Percentiles rank a stretch among this genome's conserved stretches.
Evolutionary conservation across 192 early-diverging fungal species (phyloP).

Genomic region (Entomortierella beljakovae): DNA sequence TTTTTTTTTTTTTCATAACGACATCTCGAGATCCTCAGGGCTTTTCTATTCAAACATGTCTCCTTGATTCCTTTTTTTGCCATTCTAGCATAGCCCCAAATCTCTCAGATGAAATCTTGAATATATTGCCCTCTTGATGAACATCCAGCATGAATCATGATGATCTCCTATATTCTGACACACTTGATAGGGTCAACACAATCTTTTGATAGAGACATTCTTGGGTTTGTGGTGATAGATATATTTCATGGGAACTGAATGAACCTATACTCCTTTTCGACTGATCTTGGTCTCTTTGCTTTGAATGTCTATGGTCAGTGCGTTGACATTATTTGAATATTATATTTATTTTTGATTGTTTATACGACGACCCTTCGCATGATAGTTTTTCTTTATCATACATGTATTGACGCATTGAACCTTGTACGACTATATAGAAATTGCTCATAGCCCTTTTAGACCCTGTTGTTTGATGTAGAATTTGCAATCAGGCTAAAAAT

Average conservation of each 20-base stretch:
- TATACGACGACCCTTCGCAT: too few relatives aligned
- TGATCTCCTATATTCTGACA: conserved; percentile 3
- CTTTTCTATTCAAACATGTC: background rate
- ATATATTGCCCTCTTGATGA: background rate
- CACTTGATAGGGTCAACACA: conserved; percentile 1
- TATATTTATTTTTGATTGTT: too few relatives aligned
- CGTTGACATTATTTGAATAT: too few relatives aligned
- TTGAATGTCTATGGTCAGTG: too few relatives aligned
- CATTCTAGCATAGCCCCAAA: background rate
- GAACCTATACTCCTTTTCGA: too few relatives aligned
- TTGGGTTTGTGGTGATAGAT: background rate
- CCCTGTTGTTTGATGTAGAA: too few relatives aligned
- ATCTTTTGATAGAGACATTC: background rate
- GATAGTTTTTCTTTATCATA: too few relatives aligned
- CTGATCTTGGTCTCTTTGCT: too few relatives aligned
- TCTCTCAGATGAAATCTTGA: background rate
- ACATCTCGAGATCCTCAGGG: background rate
- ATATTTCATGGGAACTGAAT: background rate
- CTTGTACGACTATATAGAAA: too few relatives aligned
- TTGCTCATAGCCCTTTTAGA: too few relatives aligned
- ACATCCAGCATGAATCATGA: conserved; percentile 25
- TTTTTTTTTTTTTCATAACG: conserved; percentile 1
- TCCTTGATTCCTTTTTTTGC: background rate
- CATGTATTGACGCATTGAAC: too few relatives aligned
- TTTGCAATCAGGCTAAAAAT: too few relatives aligned